Conservation (phyloP, 164 flowering plant species). For the Nymphaea thermarum region DNA sequence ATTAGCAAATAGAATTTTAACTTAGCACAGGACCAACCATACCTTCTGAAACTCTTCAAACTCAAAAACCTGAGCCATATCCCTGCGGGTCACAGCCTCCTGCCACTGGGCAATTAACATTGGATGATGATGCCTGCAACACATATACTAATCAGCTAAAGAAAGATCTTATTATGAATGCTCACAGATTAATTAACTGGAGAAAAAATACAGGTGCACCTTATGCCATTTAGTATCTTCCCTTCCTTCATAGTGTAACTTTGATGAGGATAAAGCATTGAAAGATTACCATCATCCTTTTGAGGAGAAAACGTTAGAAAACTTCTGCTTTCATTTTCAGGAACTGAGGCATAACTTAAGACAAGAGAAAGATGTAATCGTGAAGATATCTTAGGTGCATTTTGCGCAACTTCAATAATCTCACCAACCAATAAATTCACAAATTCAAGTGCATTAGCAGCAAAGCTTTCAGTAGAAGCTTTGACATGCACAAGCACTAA, state of each 20-base stretch:
- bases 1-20: no score
- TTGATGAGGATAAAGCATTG: slow-evolving; percentile 51
- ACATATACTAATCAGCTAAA: no score
- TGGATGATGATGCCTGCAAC: slow-evolving; percentile 64
- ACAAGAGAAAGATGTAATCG: slow-evolving; percentile 71
- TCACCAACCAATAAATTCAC: slow-evolving; percentile 53
- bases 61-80: slow-evolving; percentile 47
- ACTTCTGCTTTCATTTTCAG: slow-evolving; percentile 19
- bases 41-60: slow-evolving; percentile 74
- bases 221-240: slow-evolving; percentile 17
- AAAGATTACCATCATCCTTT: slow-evolving; percentile 25
- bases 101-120: slow-evolving; percentile 83
- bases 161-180: neutral
- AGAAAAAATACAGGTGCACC: no score
- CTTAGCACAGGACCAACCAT: neutral
- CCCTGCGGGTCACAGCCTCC: slow-evolving; percentile 83
- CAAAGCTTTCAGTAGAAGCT: slow-evolving; percentile 19
- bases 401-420: slow-evolving; percentile 30
- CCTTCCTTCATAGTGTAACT: slow-evolving; percentile 75
- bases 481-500: slow-evolving; percentile 62
- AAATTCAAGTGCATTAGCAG: slow-evolving; percentile 21
- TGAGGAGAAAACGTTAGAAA: slow-evolving; percentile 17
- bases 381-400: slow-evolving; percentile 51
- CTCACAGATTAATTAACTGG: slow-evolving; percentile 2
- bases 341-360: slow-evolving; percentile 58